A percentile compares a stretch with the other conserved stretches of the same genome.
Evolutionary conservation across 2,329 filamentous ascomycete species (phyloP).

Genomic region (Colletotrichum sojae): DNA sequence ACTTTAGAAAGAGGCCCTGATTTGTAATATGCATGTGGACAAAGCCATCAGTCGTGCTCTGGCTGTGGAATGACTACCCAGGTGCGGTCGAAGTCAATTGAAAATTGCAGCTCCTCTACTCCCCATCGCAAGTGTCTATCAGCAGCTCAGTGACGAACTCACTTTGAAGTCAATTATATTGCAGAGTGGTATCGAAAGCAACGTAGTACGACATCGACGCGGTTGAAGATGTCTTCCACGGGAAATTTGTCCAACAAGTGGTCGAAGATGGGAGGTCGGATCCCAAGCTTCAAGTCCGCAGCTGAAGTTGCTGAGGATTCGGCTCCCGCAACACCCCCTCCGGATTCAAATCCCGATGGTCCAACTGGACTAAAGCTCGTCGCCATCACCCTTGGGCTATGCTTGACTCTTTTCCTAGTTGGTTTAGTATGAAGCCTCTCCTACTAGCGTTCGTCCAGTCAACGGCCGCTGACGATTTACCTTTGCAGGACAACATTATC

Average conservation of each 20-base stretch:
- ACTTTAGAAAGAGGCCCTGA: not conserved
- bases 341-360: not conserved
- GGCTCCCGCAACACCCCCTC: not conserved
- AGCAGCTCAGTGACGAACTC: not conserved
- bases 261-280: not conserved
- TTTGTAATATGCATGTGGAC: not conserved
- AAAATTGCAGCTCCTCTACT: not conserved
- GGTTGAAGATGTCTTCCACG: conserved; percentile 2
- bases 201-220: not conserved
- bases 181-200: not conserved
- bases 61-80: not conserved
- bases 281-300: conserved; percentile 9
- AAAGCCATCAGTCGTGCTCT: not conserved
- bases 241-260: conserved; percentile 7
- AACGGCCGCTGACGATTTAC: not conserved
- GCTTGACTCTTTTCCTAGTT: conserved; percentile 29
- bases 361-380: conserved; percentile 22
- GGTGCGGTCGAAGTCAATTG: not conserved
- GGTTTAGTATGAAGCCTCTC: conserved; percentile 12
- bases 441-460: not conserved
- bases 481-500: conserved; percentile 52
- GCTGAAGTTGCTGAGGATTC: not conserved
- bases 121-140: not conserved
- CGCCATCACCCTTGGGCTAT: conserved; percentile 22
- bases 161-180: not conserved